Percentiles rank a stretch among this genome's conserved stretches.
Evolutionary conservation across 2,329 filamentous ascomycete genomes (phyloP).

Genomic region (Xylariaceae sp.): DNA sequence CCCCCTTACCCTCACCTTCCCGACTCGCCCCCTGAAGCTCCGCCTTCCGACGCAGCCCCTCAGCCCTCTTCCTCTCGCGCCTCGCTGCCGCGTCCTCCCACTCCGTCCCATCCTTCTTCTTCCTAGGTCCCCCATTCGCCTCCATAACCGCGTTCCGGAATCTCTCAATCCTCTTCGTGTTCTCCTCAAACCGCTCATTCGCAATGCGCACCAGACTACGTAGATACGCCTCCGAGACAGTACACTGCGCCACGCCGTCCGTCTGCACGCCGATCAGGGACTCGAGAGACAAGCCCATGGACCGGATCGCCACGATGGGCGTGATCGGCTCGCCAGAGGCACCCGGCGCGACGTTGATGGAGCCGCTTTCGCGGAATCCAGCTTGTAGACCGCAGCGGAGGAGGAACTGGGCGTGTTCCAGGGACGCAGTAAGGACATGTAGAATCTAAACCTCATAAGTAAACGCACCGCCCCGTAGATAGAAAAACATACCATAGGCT

Average conservation of each 20-base stretch:
- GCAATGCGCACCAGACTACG: slow-evolving; percentile 61
- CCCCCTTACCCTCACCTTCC: slow-evolving; percentile 11
- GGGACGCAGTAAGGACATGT: slow-evolving; percentile 74
- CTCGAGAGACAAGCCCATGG: slow-evolving; percentile 75
- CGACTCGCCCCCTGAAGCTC: slow-evolving; percentile 32
- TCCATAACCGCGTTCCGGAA: slow-evolving; percentile 51
- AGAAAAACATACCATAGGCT: slow-evolving; percentile 70
- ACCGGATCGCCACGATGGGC: slow-evolving; percentile 81
- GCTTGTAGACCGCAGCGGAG: slow-evolving; percentile 71
- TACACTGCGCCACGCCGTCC: slow-evolving; percentile 36
- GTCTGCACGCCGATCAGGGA: slow-evolving; percentile 64
- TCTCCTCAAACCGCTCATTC: slow-evolving; percentile 69
- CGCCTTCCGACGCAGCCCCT: slow-evolving; percentile 51
- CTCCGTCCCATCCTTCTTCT: slow-evolving; percentile 35
- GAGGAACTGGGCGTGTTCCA: slow-evolving; percentile 67
- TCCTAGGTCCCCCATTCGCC: slow-evolving; percentile 26
- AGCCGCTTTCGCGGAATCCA: slow-evolving; percentile 86
- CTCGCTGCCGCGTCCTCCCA: slow-evolving; percentile 53
- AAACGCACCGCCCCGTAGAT: not conserved
- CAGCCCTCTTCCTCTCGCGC: slow-evolving; percentile 51
- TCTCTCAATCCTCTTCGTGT: slow-evolving; percentile 59
- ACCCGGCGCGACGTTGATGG: slow-evolving; percentile 55
- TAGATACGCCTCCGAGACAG: slow-evolving; percentile 65
- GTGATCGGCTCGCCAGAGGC: slow-evolving; percentile 35
- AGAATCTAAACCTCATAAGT: slow-evolving; percentile 59